Base-by-base conservation (phyloP, 2,329 filamentous ascomycete genomes). In the Ustulina deusta region DNA sequence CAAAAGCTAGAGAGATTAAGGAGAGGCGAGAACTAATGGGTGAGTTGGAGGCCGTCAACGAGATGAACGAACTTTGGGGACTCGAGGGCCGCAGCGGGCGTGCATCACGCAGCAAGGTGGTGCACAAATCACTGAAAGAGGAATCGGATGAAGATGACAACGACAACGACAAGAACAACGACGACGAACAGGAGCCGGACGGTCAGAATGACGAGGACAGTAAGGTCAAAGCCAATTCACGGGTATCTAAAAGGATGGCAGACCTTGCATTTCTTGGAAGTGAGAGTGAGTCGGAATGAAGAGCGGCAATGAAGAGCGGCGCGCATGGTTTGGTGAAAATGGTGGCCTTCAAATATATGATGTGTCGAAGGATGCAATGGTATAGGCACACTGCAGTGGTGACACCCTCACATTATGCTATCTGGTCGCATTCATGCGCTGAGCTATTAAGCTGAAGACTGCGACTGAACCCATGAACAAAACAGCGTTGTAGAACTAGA, bases 391-490 rank as follows among this genome's bases (percentile, higher is more conserved):
- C 7, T 29, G 4, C 9, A 22, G 52, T 29, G 25, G 44, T n/a
- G 32, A 38, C 40, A 49, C 15, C 54, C 32, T 60, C 25, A 25
- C 32, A 36, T 46, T 29, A 32, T 9, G 34, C 58, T 70, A 70
- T 54, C 60, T 73, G 6, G 71, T 75, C 29, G 85, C 86, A 70
- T 89, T 89, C 86, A 97, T 92, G 73, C 91, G 91, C 77, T 99
- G 96, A 32, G 95, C 96, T 69, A 96, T 90, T 68, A 99, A 83
- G 78, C 95, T 97, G 83, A 98, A 97, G 68, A 97, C 89, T 7
- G 95, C 94, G 27, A 99, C 92, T 0, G 96, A 97, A 27, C 94
- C 96, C 85, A 99, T 95, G 83, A 98, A 99, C 1, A 98, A 84
- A 0, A 97, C 94, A 0, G 97, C 89, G 76, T 99, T 98, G 82